These are phyloP conservation scores for Macadamia tetraphylla DNA, from an alignment of 164 flowering plant species.

Conservation along the genomic window DNA sequence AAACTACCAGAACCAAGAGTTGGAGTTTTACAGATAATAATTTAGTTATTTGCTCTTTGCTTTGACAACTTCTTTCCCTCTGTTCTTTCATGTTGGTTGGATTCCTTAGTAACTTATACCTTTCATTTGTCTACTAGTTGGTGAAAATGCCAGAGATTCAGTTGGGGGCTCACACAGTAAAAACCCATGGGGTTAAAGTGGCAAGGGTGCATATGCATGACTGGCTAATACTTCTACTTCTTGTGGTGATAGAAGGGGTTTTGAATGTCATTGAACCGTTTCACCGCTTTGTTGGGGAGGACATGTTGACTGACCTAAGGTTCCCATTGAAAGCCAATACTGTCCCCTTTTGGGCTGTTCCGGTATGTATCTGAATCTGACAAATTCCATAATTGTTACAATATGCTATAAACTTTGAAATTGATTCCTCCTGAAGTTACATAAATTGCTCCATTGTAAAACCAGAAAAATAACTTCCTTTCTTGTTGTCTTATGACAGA, in stretches of 20 bases:
- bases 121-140: neutral
- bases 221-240: conserved; percentile 12
- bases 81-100: too few species aligned
- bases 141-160: conserved; percentile 11
- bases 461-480: neutral
- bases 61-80: neutral
- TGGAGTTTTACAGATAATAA: too few species aligned
- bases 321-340: conserved; percentile 12
- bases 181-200: conserved; percentile 15
- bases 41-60: too few species aligned
- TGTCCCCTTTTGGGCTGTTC: conserved; percentile 15
- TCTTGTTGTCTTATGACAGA: conserved; percentile 26
- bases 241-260: conserved; percentile 5
- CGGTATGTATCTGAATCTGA: conserved; percentile 1
- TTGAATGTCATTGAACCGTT: conserved; percentile 14
- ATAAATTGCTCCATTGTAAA: neutral
- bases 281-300: conserved; percentile 14
- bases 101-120: neutral
- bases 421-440: neutral
- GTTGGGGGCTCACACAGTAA: conserved; percentile 11
- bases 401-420: neutral
- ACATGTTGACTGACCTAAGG: conserved; percentile 11
- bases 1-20: too few species aligned
- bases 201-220: conserved; percentile 12
- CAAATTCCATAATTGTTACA: neutral